Evolutionary conservation across 306 rosid species (phyloP).

Genomic region (Quercus agrifolia): DNA sequence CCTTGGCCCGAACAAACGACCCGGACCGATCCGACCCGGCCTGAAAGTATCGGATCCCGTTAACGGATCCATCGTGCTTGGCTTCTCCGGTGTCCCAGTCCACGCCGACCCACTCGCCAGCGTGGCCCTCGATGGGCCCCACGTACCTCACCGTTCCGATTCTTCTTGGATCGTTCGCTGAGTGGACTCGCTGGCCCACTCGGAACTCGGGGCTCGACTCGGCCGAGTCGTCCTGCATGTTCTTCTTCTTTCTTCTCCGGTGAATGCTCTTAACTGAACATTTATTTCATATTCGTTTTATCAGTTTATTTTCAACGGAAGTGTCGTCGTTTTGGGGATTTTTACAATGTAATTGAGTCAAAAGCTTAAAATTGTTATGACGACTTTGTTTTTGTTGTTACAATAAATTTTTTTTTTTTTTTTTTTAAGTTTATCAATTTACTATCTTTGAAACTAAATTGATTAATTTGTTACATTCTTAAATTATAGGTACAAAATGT

Average conservation of each 20-base stretch:
- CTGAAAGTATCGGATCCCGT: constrained; percentile 65
- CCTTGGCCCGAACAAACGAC: constrained; percentile 67
- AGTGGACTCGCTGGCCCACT: constrained; percentile 68
- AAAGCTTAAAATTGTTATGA: too few relatives aligned
- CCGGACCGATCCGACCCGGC: constrained; percentile 64
- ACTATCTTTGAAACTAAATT: too few relatives aligned
- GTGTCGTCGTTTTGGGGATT: too few relatives aligned
- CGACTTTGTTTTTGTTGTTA: too few relatives aligned
- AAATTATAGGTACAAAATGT: too few relatives aligned
- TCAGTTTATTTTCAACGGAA: too few relatives aligned
- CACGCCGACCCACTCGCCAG: constrained; percentile 81
- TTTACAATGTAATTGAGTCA: too few relatives aligned
- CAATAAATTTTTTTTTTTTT: too few relatives aligned
- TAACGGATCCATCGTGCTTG: constrained; percentile 83
- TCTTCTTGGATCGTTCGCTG: constrained; percentile 57
- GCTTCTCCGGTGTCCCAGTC: constrained; percentile 84
- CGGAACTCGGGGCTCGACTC: constrained; percentile 34
- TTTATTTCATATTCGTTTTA: too few relatives aligned
- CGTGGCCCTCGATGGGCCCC: constrained; percentile 68
- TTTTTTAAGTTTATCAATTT: too few relatives aligned
- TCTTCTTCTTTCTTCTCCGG: not conserved
- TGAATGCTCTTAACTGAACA: too few relatives aligned
- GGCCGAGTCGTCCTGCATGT: constrained; percentile 52
- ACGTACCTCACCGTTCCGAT: constrained; percentile 70
- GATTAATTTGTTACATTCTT: too few relatives aligned